These are phyloP conservation scores for Crucihimalaya himalaica DNA, from an alignment of 345 rosid genomes.

Conservation along the genomic window DNA sequence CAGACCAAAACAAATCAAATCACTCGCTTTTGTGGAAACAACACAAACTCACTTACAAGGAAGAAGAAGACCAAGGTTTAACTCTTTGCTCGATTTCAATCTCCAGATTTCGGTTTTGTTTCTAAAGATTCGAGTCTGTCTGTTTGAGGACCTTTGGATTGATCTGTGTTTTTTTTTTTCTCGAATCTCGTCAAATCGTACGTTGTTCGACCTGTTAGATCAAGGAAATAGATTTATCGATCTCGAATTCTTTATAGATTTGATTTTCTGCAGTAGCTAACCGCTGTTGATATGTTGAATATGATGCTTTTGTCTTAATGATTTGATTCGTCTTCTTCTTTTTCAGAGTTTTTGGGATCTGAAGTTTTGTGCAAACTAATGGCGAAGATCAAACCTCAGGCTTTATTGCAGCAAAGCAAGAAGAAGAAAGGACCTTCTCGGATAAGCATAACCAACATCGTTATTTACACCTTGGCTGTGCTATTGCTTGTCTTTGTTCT, in stretches of 20 bases:
- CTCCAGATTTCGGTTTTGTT: background rate
- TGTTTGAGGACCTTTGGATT: background rate
- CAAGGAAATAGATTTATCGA: background rate
- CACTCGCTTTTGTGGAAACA: conserved; percentile 5
- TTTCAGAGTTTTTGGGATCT: conserved; percentile 28
- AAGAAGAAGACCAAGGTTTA: conserved; percentile 13
- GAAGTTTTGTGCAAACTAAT: conserved; percentile 38
- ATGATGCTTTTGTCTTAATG: background rate
- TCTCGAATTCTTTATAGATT: conserved; percentile 2
- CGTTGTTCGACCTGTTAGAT: conserved; percentile 3
- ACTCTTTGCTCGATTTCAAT: background rate
- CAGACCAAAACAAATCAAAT: background rate
- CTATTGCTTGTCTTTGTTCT: conserved; percentile 54
- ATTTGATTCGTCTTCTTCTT: background rate
- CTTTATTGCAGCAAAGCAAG: conserved; percentile 72
- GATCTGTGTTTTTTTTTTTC: background rate
- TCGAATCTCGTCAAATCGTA: background rate
- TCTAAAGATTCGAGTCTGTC: background rate
- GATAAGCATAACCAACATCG: conserved; percentile 52
- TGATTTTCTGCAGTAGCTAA: background rate
- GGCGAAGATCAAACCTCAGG: conserved; percentile 87
- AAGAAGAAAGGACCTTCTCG: conserved; percentile 71
- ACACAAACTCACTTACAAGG: conserved; percentile 3
- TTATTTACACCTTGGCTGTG: conserved; percentile 47
- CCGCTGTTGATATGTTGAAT: background rate